Conservation (phyloP, 345 rosid genomes). For the Cardamine chenopodiifolia region DNA sequence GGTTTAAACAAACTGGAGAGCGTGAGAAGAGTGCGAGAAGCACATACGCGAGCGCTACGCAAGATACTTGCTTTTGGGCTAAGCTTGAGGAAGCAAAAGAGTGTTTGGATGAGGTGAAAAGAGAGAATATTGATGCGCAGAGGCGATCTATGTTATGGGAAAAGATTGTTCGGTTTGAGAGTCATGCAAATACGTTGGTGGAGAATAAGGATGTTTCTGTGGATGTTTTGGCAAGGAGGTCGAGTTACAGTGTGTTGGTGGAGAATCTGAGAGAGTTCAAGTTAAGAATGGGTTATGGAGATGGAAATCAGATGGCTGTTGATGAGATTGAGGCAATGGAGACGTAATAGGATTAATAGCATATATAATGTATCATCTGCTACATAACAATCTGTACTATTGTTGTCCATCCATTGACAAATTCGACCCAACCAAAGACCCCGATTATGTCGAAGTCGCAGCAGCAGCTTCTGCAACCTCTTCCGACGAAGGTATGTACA, state of each 20-base stretch:
- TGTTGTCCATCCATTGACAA: slow-evolving; percentile 48
- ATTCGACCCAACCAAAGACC: slow-evolving; percentile 68
- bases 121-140: slow-evolving; percentile 42
- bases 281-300: slow-evolving; percentile 22
- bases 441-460: slow-evolving; percentile 50
- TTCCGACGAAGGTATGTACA: slow-evolving; percentile 6
- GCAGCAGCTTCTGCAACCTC: neutral
- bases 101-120: slow-evolving; percentile 46
- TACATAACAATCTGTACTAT: neutral
- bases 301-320: slow-evolving; percentile 13
- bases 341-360: slow-evolving; percentile 22
- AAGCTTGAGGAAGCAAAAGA: slow-evolving; percentile 78
- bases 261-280: slow-evolving; percentile 47
- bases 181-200: slow-evolving; percentile 47
- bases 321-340: slow-evolving; percentile 34
- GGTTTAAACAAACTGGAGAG: slow-evolving; percentile 51
- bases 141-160: slow-evolving; percentile 39
- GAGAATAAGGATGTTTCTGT: slow-evolving; percentile 58
- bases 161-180: slow-evolving; percentile 45
- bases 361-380: neutral
- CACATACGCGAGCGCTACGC: slow-evolving; percentile 57
- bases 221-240: slow-evolving; percentile 68
- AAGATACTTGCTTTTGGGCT: slow-evolving; percentile 92
- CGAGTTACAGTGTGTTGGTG: slow-evolving; percentile 70
- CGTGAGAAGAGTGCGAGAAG: slow-evolving; percentile 43